phyloP scores from a whole-genome alignment of 306 rosid genomes.

The Vicia villosa region DNA sequence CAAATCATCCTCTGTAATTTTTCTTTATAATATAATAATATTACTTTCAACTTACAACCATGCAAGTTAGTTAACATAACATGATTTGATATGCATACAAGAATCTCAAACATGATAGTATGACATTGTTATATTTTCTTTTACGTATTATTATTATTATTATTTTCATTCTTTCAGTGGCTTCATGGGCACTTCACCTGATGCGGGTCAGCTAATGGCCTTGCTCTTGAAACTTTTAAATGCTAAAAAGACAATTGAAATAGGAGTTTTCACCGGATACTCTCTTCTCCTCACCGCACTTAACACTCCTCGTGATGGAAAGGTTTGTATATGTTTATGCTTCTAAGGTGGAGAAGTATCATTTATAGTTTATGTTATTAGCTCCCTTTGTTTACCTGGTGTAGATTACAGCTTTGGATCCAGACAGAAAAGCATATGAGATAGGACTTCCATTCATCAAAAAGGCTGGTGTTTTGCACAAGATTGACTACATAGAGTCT shows the following conservation, averaged over 20 bases:
- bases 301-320: constrained; percentile 56
- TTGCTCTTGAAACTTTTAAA: background rate
- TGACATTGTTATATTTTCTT: background rate
- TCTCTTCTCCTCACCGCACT: constrained; percentile 12
- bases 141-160: too few relatives aligned
- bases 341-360: background rate
- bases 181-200: constrained; percentile 42
- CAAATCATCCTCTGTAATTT: constrained; percentile 39
- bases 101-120: background rate
- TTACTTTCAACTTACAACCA: background rate
- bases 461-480: constrained; percentile 61
- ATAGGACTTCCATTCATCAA: constrained; percentile 54
- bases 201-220: constrained; percentile 25
- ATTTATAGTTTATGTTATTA: background rate
- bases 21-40: background rate
- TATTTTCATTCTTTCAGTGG: constrained; percentile 29
- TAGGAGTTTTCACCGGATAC: constrained; percentile 4
- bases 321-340: constrained; percentile 24
- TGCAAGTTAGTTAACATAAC: background rate
- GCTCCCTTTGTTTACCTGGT: background rate
- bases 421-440: constrained; percentile 45
- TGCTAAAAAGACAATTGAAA: constrained; percentile 19
- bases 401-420: constrained; percentile 55
- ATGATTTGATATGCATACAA: background rate
- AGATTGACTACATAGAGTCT: constrained; percentile 54